Evolutionary conservation across 306 rosid species (phyloP).

Genomic region (Hippophae gyantsensis): DNA sequence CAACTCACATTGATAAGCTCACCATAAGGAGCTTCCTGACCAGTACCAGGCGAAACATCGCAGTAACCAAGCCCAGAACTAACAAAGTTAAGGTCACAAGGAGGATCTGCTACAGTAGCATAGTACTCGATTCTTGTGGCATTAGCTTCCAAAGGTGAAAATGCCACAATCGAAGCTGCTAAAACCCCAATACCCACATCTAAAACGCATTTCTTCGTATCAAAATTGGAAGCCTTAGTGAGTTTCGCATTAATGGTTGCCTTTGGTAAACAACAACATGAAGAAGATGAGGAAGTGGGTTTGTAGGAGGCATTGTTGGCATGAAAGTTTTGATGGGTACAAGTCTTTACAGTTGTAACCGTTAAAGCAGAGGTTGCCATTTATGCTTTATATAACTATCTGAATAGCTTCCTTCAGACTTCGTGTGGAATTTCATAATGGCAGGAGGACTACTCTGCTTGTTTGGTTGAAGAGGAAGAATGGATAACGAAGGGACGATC

Average conservation of each 20-base stretch:
- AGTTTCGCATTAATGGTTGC: constrained; percentile 13
- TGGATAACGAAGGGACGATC: constrained; percentile 18
- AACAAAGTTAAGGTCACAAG: constrained; percentile 56
- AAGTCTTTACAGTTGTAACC: constrained; percentile 23
- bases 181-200: constrained; percentile 51
- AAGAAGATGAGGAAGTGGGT: constrained; percentile 14
- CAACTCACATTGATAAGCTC: constrained; percentile 76
- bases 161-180: constrained; percentile 51
- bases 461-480: neutral
- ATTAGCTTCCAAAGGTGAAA: constrained; percentile 61
- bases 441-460: neutral
- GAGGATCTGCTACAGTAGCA: constrained; percentile 79
- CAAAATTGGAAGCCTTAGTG: constrained; percentile 12
- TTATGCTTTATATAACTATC: constrained; percentile 16
- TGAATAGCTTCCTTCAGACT: constrained; percentile 17
- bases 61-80: constrained; percentile 87
- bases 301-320: constrained; percentile 1
- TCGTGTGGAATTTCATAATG: constrained; percentile 1
- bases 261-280: constrained; percentile 25
- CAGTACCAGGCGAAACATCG: constrained; percentile 51
- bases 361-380: constrained; percentile 51
- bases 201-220: constrained; percentile 23
- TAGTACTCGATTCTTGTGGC: constrained; percentile 88
- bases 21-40: constrained; percentile 58
- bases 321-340: constrained; percentile 6